Evolutionary conservation across 1,284 basidiomycete species (phyloP).

Genomic region (Trametes versicolor): DNA sequence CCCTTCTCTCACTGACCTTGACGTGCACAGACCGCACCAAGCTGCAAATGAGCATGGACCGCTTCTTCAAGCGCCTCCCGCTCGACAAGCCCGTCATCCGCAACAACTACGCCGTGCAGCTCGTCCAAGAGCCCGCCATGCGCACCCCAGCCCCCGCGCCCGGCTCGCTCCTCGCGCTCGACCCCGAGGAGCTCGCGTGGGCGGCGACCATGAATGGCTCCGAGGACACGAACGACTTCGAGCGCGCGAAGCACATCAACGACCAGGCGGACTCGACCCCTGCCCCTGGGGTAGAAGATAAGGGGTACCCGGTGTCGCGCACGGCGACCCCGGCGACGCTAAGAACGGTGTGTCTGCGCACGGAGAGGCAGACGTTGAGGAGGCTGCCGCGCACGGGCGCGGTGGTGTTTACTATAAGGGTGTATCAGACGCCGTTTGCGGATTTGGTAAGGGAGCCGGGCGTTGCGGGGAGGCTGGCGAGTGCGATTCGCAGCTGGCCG

Average conservation of each 20-base stretch:
- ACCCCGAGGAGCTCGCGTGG: slow-evolving; percentile 78
- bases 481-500: slow-evolving; percentile 75
- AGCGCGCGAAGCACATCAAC: slow-evolving; percentile 38
- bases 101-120: slow-evolving; percentile 78
- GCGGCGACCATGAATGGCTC: slow-evolving; percentile 68
- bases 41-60: slow-evolving; percentile 69
- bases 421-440: slow-evolving; percentile 71
- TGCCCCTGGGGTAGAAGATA: slow-evolving; percentile 1
- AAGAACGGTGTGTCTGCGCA: slow-evolving; percentile 65
- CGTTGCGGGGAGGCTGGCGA: slow-evolving; percentile 72
- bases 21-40: slow-evolving; percentile 64
- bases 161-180: slow-evolving; percentile 46
- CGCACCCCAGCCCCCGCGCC: slow-evolving; percentile 25
- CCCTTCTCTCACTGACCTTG: not conserved
- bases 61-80: slow-evolving; percentile 74
- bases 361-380: slow-evolving; percentile 79
- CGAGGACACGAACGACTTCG: slow-evolving; percentile 56
- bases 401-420: slow-evolving; percentile 81
- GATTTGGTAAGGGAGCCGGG: slow-evolving; percentile 69
- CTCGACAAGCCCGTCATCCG: slow-evolving; percentile 77
- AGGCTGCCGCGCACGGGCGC: slow-evolving; percentile 73
- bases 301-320: slow-evolving; percentile 23
- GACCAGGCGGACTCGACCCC: slow-evolving; percentile 27
- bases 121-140: slow-evolving; percentile 49
- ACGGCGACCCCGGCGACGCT: slow-evolving; percentile 42